Evolutionary conservation across 371 early-diverging fungal genomes (phyloP), one percentile per base, ranked within the genome.

Genomic region (Mortierella sp.): DNA sequence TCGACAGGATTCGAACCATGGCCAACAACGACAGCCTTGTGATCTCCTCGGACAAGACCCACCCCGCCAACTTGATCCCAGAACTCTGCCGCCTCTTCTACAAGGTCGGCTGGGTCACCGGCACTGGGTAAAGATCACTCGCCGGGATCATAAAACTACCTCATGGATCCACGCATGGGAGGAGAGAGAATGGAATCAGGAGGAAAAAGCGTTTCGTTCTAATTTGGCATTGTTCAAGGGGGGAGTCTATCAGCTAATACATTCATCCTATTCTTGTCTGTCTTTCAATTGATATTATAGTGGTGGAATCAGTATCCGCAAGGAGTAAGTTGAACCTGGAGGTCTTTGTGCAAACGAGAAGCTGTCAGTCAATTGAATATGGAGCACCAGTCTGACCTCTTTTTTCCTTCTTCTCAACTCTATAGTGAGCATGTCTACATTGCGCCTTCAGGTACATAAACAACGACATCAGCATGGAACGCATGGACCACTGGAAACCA

Each of bases 71-170:
- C 89, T 88, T 99, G 77, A 98, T 99, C 75, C 97, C 98, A 37
- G 96, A 96, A 76, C 92, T 99, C 40, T 98, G 99, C 85, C 87
- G 92, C 66, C 88, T 93, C 75, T 97, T 98, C 87, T 99, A 97
- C 87, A 87, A 81, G 29, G 89, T 95, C 44, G 98, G 98, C 40
- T 98, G 98, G 98, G 97, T 97, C 45, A 98, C 97, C 8, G 98
- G 98, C 50, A 98, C 98, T 1, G 98, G 97, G 90, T 91, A 87
- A 70, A 81, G 14, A n/a, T n/a, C n/a, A n/a, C n/a, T n/a, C n/a
- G 13, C 9, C 26, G 31, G 31, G 31, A 31, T 45, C 19, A 5
- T 14, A 13, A 4, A 8, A 6, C 48, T 7, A 19, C 1, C 19
- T 34, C 61, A 9, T 58, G n/a, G n/a, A n/a, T n/a, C n/a, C n/a